Conservation (phyloP, 306 rosid species). For the Trifolium pratense region DNA sequence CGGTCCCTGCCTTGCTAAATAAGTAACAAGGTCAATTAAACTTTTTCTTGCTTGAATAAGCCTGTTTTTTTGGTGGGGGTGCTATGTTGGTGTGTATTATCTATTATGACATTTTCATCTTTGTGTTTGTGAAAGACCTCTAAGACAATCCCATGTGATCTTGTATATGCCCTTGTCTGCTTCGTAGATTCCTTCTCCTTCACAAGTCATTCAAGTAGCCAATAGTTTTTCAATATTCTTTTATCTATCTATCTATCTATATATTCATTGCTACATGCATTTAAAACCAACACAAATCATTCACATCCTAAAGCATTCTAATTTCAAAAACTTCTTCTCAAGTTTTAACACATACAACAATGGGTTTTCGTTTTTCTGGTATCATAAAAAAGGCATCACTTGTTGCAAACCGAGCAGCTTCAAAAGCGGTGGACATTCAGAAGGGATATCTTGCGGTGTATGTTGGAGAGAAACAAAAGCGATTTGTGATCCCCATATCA, state of each 20-base stretch:
- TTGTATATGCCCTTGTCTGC: constrained; percentile 16
- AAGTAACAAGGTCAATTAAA: not conserved
- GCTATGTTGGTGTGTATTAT: constrained; percentile 17
- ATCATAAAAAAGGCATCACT: not conserved
- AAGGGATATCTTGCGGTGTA: constrained; percentile 57
- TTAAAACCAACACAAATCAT: constrained; percentile 24
- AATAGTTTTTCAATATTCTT: not conserved
- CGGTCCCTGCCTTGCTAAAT: not conserved
- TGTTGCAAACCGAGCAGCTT: constrained; percentile 6
- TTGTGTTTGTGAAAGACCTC: constrained; percentile 19
- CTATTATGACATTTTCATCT: not conserved
- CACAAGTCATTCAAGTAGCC: constrained; percentile 4
- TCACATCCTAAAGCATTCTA: constrained; percentile 26
- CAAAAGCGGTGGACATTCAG: constrained; percentile 32
- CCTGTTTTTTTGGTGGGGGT: not conserved
- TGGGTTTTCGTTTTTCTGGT: not conserved
- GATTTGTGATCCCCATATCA: not conserved
- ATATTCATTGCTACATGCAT: constrained; percentile 23
- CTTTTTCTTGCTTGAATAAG: not conserved
- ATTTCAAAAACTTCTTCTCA: not conserved
- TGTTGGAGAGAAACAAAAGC: constrained; percentile 38
- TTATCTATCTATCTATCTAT: constrained; percentile 28
- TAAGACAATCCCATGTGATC: constrained; percentile 53
- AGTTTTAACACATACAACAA: not conserved
- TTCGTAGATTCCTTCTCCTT: not conserved